A percentile compares a stretch with the other conserved stretches of the same genome.
Evolutionary conservation across 306 rosid genomes (phyloP).

Genomic region (Trifolium fragiferum): DNA sequence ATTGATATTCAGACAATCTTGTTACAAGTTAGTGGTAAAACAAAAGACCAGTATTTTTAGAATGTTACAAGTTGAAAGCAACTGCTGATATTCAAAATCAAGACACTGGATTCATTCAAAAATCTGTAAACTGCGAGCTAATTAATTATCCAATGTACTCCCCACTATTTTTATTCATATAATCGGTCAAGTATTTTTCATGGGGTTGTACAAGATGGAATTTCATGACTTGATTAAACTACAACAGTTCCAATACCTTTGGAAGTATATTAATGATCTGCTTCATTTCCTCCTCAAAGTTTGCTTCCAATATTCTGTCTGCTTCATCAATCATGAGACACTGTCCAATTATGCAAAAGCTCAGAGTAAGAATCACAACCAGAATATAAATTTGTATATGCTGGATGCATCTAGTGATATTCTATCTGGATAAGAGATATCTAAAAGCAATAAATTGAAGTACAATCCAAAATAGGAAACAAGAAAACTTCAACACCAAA

Average conservation of each 20-base stretch:
- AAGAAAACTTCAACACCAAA: not conserved
- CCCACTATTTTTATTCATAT: not conserved
- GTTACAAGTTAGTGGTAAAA: too few relatives aligned
- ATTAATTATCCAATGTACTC: slow-evolving; percentile 14
- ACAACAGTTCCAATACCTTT: slow-evolving; percentile 57
- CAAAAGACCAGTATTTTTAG: not conserved
- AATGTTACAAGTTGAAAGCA: slow-evolving; percentile 22
- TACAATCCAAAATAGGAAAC: not conserved
- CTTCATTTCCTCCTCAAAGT: slow-evolving; percentile 97
- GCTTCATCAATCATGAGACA: slow-evolving; percentile 96
- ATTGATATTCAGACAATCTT: slow-evolving; percentile 13
- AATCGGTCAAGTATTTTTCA: not conserved
- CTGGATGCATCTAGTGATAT: slow-evolving; percentile 14
- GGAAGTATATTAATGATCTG: slow-evolving; percentile 82
- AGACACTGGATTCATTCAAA: too few relatives aligned
- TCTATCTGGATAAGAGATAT: slow-evolving; percentile 4
- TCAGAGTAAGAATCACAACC: slow-evolving; percentile 37
- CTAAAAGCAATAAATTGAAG: not conserved
- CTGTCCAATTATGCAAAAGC: slow-evolving; percentile 53
- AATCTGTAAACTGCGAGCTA: not conserved
- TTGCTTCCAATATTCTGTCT: slow-evolving; percentile 92
- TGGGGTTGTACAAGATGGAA: not conserved
- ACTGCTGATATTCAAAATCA: slow-evolving; percentile 15
- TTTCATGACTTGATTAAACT: slow-evolving; percentile 17
- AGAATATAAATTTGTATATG: slow-evolving; percentile 38